These are phyloP conservation scores for Ascochyta viciae-villosae DNA, from an alignment of 2,329 filamentous ascomycete genomes.

Conservation along the genomic window DNA sequence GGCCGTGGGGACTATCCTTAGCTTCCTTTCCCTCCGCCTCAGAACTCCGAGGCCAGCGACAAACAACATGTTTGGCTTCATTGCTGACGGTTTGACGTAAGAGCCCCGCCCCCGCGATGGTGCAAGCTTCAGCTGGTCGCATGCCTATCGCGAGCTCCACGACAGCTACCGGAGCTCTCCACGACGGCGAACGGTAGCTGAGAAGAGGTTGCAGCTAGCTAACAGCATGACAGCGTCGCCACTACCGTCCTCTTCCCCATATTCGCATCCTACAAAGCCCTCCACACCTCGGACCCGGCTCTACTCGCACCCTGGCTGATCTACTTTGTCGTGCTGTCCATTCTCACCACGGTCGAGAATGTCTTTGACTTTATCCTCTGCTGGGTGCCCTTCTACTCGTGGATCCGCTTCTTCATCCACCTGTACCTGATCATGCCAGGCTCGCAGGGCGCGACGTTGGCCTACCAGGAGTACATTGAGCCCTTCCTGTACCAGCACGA, in stretches of 20 bases:
- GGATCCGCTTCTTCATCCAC: constrained; percentile 84
- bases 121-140: constrained; percentile 17
- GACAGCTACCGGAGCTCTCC: constrained; percentile 21
- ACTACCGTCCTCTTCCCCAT: constrained; percentile 92
- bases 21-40: background rate
- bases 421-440: constrained; percentile 97
- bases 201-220: constrained; percentile 17
- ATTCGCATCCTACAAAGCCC: constrained; percentile 97
- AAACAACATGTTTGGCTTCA: constrained; percentile 45
- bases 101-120: constrained; percentile 40
- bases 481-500: constrained; percentile 91
- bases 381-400: constrained; percentile 95
- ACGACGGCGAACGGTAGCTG: constrained; percentile 8
- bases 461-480: constrained; percentile 86
- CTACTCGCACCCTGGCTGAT: constrained; percentile 97
- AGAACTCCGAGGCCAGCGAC: constrained; percentile 10
- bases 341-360: constrained; percentile 81
- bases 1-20: constrained; percentile 5
- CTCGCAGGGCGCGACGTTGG: constrained; percentile 86
- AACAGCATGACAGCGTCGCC: constrained; percentile 39
- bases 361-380: constrained; percentile 86
- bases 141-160: constrained; percentile 15
- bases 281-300: constrained; percentile 88
- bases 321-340: constrained; percentile 95
- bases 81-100: constrained; percentile 49